phyloP scores from a whole-genome alignment of 139 green algal species.

The Closterium sp. region DNA sequence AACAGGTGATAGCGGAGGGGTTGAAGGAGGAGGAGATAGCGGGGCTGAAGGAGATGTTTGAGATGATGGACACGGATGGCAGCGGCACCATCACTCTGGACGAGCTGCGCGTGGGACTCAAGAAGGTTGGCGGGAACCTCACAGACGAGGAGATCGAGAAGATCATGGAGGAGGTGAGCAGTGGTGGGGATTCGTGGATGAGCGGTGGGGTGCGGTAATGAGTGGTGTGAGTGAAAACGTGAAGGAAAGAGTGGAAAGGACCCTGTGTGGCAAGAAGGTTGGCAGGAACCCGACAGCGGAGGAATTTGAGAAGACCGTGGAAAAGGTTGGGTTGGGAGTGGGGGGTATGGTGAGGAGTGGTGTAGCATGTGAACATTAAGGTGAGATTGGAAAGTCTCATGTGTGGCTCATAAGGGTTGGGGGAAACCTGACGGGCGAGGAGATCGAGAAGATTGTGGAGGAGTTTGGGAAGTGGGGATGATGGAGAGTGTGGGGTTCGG shows the following conservation, averaged over 20 bases:
- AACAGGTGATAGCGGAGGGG: conserved; percentile 67
- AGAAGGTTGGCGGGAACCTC: conserved; percentile 23
- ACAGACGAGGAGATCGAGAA: conserved; percentile 16
- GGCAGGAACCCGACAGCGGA: not conserved
- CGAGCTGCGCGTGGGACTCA: conserved; percentile 62
- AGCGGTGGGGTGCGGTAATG: not conserved
- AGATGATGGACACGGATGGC: conserved; percentile 40
- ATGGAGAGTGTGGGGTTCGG: not conserved
- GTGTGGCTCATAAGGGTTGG: not conserved
- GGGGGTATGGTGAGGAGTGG: not conserved
- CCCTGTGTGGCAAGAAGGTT: conserved; percentile 22
- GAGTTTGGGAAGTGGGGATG: not conserved
- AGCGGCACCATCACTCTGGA: conserved; percentile 59
- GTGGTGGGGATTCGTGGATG: too few relatives aligned
- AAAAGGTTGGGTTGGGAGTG: not conserved
- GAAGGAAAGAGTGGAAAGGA: not conserved
- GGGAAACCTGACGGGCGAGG: not conserved
- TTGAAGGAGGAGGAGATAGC: conserved; percentile 61
- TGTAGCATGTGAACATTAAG: too few relatives aligned
- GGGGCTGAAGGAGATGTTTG: conserved; percentile 64
- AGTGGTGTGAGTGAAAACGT: not conserved
- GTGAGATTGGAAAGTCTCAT: too few relatives aligned
- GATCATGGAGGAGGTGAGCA: conserved; percentile 35
- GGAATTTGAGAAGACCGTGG: not conserved
- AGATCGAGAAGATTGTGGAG: not conserved